A percentile compares a stretch with the other conserved stretches of the same genome.
Evolutionary conservation across 148 eudicot genomes (phyloP).

Genomic region (Spergularia bocconei): DNA sequence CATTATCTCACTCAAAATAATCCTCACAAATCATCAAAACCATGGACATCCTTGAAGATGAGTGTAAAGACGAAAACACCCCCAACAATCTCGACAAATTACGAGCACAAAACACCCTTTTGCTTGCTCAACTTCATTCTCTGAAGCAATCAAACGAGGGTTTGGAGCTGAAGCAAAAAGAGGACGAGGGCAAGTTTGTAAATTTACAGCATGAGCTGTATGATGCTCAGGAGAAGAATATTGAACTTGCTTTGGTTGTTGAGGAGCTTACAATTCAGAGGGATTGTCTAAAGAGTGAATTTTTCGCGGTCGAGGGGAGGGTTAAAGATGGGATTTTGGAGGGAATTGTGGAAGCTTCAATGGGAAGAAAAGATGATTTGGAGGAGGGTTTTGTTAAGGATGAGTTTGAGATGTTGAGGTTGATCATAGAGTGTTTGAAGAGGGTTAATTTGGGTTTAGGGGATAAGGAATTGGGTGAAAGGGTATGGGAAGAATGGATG

Average conservation of each 20-base stretch:
- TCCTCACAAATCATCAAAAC: neutral
- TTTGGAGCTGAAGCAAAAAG: conserved; percentile 22
- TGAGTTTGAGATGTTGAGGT: conserved; percentile 20
- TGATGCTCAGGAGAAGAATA: conserved; percentile 26
- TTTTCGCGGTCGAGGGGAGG: conserved; percentile 17
- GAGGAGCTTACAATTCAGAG: conserved; percentile 33
- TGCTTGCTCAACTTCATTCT: conserved; percentile 30
- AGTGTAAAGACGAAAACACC: conserved; percentile 4
- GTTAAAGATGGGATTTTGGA: neutral
- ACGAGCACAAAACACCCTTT: conserved; percentile 22
- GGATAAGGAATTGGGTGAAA: conserved; percentile 10
- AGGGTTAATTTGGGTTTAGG: conserved; percentile 29
- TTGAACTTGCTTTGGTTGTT: conserved; percentile 16
- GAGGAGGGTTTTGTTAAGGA: conserved; percentile 22
- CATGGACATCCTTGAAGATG: conserved; percentile 26
- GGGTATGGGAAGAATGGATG: conserved; percentile 12
- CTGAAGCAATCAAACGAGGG: conserved; percentile 20
- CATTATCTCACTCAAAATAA: neutral
- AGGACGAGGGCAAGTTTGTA: conserved; percentile 30
- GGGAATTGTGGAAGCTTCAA: conserved; percentile 3
- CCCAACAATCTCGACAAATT: conserved; percentile 12
- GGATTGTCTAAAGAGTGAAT: conserved; percentile 31
- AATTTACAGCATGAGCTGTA: conserved; percentile 26
- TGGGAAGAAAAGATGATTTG: conserved; percentile 22
- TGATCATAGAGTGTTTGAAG: conserved; percentile 35